These are phyloP conservation scores for Suhomyces prunicola DNA, from an alignment of 805 yeast species.

Conservation along the genomic window DNA sequence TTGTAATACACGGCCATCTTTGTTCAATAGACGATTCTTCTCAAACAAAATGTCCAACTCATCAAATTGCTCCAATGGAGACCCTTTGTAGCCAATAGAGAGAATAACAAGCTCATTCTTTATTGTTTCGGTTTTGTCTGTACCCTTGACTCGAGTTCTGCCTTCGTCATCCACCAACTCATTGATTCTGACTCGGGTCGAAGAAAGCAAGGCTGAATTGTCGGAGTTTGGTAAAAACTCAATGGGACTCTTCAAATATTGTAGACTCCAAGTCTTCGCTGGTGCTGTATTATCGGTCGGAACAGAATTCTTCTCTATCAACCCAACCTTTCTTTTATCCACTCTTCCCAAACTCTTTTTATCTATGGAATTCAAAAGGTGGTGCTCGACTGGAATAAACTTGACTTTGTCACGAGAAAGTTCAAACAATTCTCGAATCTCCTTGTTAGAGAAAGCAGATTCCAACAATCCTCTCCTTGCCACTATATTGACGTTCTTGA, in stretches of 20 bases:
- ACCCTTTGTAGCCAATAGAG: constrained; percentile 80
- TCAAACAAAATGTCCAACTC: constrained; percentile 33
- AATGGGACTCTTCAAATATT: constrained; percentile 66
- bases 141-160: constrained; percentile 33
- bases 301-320: constrained; percentile 50
- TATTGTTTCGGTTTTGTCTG: constrained; percentile 30
- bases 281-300: not conserved
- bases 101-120: constrained; percentile 67
- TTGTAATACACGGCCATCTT: constrained; percentile 32
- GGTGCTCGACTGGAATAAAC: constrained; percentile 37
- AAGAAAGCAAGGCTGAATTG: constrained; percentile 37
- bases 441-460: constrained; percentile 90
- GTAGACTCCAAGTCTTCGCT: constrained; percentile 56
- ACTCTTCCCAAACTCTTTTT: constrained; percentile 46
- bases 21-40: constrained; percentile 28
- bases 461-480: constrained; percentile 86
- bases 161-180: constrained; percentile 37
- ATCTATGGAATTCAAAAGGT: constrained; percentile 24
- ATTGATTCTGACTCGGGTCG: constrained; percentile 51
- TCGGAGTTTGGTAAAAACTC: constrained; percentile 41
- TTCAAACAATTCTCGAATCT: constrained; percentile 78
- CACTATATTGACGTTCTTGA: constrained; percentile 66
- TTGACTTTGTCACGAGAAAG: constrained; percentile 45
- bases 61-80: constrained; percentile 56
- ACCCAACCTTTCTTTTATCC: constrained; percentile 61